Evolutionary conservation across 2,329 filamentous ascomycete species (phyloP).

Genomic region (Calonectria multiphialidica): DNA sequence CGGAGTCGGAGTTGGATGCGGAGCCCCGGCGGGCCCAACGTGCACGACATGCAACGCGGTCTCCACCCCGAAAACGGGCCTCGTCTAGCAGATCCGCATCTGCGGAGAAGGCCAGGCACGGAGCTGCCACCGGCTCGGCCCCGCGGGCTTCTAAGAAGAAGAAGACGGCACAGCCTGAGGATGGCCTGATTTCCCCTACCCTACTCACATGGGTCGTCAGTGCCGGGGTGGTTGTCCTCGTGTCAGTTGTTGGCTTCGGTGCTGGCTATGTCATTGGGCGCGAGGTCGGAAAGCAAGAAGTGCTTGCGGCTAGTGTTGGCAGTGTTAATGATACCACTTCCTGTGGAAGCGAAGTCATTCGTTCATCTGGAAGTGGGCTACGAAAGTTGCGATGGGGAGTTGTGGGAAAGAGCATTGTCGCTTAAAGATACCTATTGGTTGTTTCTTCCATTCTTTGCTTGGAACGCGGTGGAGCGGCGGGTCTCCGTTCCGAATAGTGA

Average conservation of each 20-base stretch:
- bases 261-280: conserved; percentile 77
- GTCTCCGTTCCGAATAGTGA: conserved; percentile 15
- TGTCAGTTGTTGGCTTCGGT: conserved; percentile 77
- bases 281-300: conserved; percentile 74
- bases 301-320: conserved; percentile 53
- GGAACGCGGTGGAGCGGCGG: neutral
- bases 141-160: conserved; percentile 71
- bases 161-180: conserved; percentile 57
- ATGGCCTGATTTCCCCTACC: conserved; percentile 67
- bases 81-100: conserved; percentile 47
- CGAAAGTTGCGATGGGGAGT: conserved; percentile 67
- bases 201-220: conserved; percentile 74
- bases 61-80: conserved; percentile 41
- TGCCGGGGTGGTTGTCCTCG: conserved; percentile 75
- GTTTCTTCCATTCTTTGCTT: neutral
- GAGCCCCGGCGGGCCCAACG: conserved; percentile 44
- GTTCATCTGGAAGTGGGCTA: conserved; percentile 63
- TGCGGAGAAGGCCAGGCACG: conserved; percentile 64
- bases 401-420: conserved; percentile 63
- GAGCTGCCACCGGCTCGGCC: conserved; percentile 54
- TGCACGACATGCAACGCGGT: conserved; percentile 31
- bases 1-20: conserved; percentile 69
- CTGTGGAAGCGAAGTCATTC: conserved; percentile 67
- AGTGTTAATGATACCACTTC: conserved; percentile 60
- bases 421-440: conserved; percentile 44